A percentile compares a stretch with the other conserved stretches of the same genome.
phyloP scores from a whole-genome alignment of 225 moss, liverwort and hornwort species.

The Antitrichia curtipendula region DNA sequence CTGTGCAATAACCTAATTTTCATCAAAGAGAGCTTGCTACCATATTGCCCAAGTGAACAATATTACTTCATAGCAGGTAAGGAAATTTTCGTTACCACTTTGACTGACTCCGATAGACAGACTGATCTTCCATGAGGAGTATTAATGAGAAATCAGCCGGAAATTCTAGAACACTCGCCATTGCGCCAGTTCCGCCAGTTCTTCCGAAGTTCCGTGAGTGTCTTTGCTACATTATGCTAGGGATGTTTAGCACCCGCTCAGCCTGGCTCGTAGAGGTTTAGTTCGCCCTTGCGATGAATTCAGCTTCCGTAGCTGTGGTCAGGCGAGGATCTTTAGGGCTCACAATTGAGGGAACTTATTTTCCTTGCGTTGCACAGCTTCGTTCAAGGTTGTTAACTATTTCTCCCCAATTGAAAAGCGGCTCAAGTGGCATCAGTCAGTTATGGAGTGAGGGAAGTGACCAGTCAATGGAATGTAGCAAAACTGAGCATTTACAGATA shows the following conservation, averaged over 20 bases:
- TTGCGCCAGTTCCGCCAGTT: neutral
- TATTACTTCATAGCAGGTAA: neutral
- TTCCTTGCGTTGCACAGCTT: neutral
- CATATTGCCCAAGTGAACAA: neutral
- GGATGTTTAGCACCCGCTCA: neutral
- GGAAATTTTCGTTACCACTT: neutral
- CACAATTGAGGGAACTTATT: neutral
- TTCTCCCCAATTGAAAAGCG: neutral
- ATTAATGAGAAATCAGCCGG: neutral
- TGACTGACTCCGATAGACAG: too few species aligned
- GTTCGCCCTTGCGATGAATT: too few species aligned
- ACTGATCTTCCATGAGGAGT: neutral
- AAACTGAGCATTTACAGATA: neutral
- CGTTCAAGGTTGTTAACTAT: neutral
- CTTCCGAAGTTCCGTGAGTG: too few species aligned
- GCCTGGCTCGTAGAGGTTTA: neutral
- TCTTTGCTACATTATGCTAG: neutral
- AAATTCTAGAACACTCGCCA: neutral
- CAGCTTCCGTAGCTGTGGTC: neutral
- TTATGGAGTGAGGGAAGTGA: neutral
- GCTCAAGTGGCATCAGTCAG: neutral
- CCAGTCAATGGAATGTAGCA: neutral
- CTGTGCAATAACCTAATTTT: too few species aligned
- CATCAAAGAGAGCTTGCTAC: neutral
- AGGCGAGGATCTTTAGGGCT: neutral